Evolutionary conservation across 495 filamentous ascomycete genomes (phyloP).

Genomic region (Cudoniella acicularis): DNA sequence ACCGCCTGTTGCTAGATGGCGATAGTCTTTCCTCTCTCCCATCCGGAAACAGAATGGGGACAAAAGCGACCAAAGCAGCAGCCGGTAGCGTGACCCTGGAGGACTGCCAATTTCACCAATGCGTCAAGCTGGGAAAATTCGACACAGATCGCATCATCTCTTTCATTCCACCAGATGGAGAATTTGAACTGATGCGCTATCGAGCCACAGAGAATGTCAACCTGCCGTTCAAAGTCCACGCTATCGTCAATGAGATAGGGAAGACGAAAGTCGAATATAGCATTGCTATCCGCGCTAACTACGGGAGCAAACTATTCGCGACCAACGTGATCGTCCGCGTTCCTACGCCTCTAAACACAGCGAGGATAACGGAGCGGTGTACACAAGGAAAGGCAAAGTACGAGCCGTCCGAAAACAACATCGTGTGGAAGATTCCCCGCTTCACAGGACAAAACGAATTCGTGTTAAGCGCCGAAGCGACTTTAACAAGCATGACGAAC

Average conservation of each 20-base stretch:
- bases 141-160: constrained; percentile 97
- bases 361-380: constrained; percentile 87
- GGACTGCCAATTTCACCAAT: constrained; percentile 99
- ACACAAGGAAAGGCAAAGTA: constrained; percentile 97
- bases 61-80: constrained; percentile 89
- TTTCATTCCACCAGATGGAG: constrained; percentile 96
- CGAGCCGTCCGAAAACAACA: constrained; percentile 95
- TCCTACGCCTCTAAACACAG: constrained; percentile 95
- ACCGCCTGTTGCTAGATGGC: constrained; percentile 85
- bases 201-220: constrained; percentile 99
- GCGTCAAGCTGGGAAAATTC: constrained; percentile 95
- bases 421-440: constrained; percentile 97
- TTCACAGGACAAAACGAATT: constrained; percentile 96
- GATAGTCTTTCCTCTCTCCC: constrained; percentile 62
- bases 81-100: constrained; percentile 95
- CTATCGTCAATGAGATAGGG: constrained; percentile 95
- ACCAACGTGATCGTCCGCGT: constrained; percentile 96
- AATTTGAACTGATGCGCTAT: constrained; percentile 99
- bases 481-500: constrained; percentile 92
- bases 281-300: constrained; percentile 96
- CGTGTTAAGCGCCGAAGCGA: constrained; percentile 90
- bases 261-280: constrained; percentile 98
- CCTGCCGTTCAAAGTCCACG: constrained; percentile 97
- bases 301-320: constrained; percentile 91
- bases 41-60: constrained; percentile 65